These are phyloP conservation scores for Pseudogymnoascus sp. DNA, from an alignment of 2,329 filamentous ascomycete species.

Conservation along the genomic window DNA sequence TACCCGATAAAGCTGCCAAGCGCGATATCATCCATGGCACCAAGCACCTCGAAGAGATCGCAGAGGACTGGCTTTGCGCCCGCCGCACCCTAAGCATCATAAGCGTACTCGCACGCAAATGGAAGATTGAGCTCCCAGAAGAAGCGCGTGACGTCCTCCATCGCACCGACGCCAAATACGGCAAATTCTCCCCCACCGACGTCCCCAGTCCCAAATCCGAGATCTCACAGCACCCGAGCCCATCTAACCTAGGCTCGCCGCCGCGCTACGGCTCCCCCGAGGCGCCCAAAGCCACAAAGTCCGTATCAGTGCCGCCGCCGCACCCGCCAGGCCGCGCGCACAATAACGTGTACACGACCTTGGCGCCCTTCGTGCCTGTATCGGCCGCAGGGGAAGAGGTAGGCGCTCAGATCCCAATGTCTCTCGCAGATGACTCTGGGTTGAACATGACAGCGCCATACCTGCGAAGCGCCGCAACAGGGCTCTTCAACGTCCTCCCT, in stretches of 20 bases:
- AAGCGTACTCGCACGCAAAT: constrained; percentile 78
- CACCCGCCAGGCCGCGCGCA: constrained; percentile 7
- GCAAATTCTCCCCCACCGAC: constrained; percentile 49
- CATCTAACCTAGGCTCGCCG: neutral
- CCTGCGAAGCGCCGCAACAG: neutral
- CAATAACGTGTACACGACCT: constrained; percentile 7
- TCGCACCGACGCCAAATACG: constrained; percentile 74
- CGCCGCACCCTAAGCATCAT: constrained; percentile 79
- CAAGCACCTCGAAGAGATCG: constrained; percentile 90
- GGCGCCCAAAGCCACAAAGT: neutral
- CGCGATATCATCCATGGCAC: constrained; percentile 86
- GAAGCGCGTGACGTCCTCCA: constrained; percentile 73
- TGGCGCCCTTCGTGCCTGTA: constrained; percentile 5
- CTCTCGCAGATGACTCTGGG: constrained; percentile 8
- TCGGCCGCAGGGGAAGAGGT: constrained; percentile 6
- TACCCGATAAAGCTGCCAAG: constrained; percentile 85
- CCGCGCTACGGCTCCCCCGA: neutral
- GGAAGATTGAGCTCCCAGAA: constrained; percentile 79
- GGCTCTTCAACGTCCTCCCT: neutral
- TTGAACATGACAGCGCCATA: constrained; percentile 11
- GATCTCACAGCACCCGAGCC: neutral
- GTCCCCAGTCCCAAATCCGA: constrained; percentile 27
- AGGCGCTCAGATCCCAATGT: constrained; percentile 6
- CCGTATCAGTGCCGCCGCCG: neutral
- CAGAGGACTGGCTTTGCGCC: constrained; percentile 88